Base-by-base conservation (phyloP, 202 grass and related monocot genomes). In the Musa balbisiana region DNA sequence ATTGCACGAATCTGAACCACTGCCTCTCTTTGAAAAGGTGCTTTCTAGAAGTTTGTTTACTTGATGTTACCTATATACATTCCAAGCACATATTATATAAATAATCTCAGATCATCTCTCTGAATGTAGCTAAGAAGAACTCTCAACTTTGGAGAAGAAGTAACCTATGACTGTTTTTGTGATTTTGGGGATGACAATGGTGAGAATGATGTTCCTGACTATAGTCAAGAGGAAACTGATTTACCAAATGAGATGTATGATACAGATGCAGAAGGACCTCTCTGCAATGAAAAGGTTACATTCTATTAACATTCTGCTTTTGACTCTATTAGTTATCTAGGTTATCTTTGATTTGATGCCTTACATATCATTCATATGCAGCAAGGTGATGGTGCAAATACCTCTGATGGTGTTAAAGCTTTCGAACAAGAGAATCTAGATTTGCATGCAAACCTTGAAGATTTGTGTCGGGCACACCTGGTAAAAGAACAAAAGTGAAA, bases 401-500 rank as follows among this genome's bases (percentile, higher is more conserved):
- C 59, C 55, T 64, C 70, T 82, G 69, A 75, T 49, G 83, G 51
- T 49, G 56, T 73, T 78, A 78, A 53, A 75, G 83, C 23, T 59
- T 26, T 84, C 29, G 71, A 80, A 43, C 86, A 89, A 51, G 84
- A 79, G 2, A 79, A 69, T 72, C 59, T 75, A 29, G 80, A 87
- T 78, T 82, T 72, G 53, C 74, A 83, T 81, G 78, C 63, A 82
- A 93, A 53, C 82, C 88, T 97, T 71, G 93, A 87, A 3, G 86
- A 89, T 63, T 87, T 97, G 82, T 97, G 93, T 73, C 80, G 66
- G 26, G 87, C 53, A 26, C 93, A 97, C 78, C 77, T 93, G 88
- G 93, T 97, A 82, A 88, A 80, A 51, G 12, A 62, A 75, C 20
- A 67, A 63, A 60, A 82, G 53, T 71, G 19, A 52, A 53, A 14